Evolutionary conservation across 2,329 filamentous ascomycete species (phyloP).

Genomic region (Uncinocarpus reesii): DNA sequence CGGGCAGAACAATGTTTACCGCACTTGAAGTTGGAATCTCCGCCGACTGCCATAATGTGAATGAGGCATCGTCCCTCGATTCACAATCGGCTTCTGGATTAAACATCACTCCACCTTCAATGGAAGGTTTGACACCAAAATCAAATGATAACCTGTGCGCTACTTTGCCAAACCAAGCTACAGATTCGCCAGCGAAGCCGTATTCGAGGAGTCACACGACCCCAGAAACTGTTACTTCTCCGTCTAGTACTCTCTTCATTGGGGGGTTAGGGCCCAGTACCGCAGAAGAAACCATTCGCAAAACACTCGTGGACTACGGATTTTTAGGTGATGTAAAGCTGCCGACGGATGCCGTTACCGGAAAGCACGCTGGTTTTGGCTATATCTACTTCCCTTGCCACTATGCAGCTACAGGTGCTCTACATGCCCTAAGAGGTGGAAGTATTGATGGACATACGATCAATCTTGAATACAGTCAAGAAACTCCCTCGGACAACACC

Average conservation of each 20-base stretch:
- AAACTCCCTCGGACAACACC: background rate
- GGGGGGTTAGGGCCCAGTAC: conserved; percentile 34
- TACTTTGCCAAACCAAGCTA: too few species aligned
- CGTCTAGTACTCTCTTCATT: conserved; percentile 27
- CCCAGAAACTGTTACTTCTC: background rate
- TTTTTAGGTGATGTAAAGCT: conserved; percentile 31
- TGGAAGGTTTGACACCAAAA: too few species aligned
- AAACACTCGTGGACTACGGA: conserved; percentile 31
- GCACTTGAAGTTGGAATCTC: conserved; percentile 25
- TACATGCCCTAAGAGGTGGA: conserved; percentile 23
- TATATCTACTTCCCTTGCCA: conserved; percentile 31
- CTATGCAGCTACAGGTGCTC: conserved; percentile 28
- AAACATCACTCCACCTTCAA: too few species aligned
- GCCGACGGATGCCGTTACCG: conserved; percentile 20
- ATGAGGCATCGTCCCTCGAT: background rate
- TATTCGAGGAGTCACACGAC: too few species aligned
- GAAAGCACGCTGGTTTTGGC: conserved; percentile 33
- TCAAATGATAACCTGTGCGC: too few species aligned
- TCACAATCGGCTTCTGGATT: background rate
- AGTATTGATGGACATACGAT: conserved; percentile 32
- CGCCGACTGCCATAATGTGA: background rate
- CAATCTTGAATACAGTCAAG: conserved; percentile 28
- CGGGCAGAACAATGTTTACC: conserved; percentile 30
- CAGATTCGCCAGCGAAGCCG: too few species aligned
- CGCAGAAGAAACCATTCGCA: conserved; percentile 27